These are phyloP conservation scores for Leishmania turanica DNA, from an alignment of 208 protist genomes.

Conservation along the genomic window DNA sequence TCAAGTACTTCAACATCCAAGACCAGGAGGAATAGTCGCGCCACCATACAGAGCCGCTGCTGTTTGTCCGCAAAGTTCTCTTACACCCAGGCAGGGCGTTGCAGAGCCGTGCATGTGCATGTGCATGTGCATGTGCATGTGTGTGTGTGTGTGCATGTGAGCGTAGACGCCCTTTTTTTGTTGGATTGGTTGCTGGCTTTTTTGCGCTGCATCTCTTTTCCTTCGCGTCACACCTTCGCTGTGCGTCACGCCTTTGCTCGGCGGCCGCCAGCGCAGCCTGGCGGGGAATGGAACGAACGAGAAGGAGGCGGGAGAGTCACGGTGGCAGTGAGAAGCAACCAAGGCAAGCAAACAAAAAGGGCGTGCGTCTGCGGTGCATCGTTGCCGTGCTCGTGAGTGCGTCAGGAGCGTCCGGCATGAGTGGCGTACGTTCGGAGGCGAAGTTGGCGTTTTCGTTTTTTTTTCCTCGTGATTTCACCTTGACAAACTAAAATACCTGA, in stretches of 20 bases:
- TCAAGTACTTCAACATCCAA: slow-evolving; percentile 99
- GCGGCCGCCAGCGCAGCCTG: neutral
- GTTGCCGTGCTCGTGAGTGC: neutral
- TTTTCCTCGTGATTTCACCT: neutral
- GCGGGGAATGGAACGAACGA: too few species aligned
- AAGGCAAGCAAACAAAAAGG: neutral
- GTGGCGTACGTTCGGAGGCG: neutral
- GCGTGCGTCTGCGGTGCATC: neutral
- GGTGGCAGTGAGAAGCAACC: neutral
- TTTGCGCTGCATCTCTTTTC: neutral
- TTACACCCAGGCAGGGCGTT: neutral
- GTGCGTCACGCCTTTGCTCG: neutral
- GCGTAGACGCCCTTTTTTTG: neutral
- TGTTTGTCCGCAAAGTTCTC: neutral
- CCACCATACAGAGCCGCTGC: neutral
- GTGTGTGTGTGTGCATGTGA: neutral
- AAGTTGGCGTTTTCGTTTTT: neutral
- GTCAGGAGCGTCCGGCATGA: too few species aligned
- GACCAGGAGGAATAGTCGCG: slow-evolving; percentile 87
- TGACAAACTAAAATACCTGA: neutral
- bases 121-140: too few species aligned
- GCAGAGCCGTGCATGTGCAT: neutral
- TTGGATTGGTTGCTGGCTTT: neutral
- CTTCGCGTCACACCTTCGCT: neutral
- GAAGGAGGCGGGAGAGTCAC: neutral